Evolutionary conservation across 192 early-diverging fungal species (phyloP).

Genomic region (Physocladia obscura): DNA sequence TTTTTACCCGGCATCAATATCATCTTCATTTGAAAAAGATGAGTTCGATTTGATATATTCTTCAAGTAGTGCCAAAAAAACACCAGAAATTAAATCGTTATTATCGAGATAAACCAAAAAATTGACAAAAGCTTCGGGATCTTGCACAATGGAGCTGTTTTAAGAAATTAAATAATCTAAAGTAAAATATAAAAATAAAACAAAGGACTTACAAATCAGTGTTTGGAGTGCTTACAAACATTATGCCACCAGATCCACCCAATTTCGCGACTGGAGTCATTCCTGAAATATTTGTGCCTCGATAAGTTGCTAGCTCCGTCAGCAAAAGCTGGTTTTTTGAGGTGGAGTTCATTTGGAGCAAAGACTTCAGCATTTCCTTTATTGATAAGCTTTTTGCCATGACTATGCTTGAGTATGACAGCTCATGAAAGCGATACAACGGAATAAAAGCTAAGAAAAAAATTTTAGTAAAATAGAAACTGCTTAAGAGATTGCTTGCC

Average conservation of each 20-base stretch:
- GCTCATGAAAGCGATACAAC: constrained; percentile 32
- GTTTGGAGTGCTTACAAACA: background rate
- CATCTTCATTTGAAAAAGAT: constrained; percentile 21
- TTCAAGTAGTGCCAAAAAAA: constrained; percentile 76
- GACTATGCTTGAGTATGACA: constrained; percentile 14
- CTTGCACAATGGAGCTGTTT: constrained; percentile 8
- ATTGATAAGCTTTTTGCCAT: background rate
- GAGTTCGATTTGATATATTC: constrained; percentile 61
- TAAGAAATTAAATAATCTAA: constrained; percentile 33
- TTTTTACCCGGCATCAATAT: background rate
- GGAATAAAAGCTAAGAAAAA: constrained; percentile 46
- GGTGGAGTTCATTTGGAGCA: background rate
- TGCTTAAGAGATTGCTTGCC: constrained; percentile 3
- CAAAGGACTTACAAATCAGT: background rate
- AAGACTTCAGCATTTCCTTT: constrained; percentile 24
- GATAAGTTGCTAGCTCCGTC: background rate
- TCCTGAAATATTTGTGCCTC: background rate
- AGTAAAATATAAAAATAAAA: constrained; percentile 16
- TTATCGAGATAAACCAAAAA: constrained; percentile 60
- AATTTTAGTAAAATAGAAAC: background rate
- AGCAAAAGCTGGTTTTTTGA: background rate
- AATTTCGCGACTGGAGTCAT: constrained; percentile 17
- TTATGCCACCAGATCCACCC: constrained; percentile 23
- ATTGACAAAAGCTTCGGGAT: constrained; percentile 63
- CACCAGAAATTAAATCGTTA: constrained; percentile 60